Percentiles rank a stretch among this genome's conserved stretches.
Conservation (phyloP, 257 asterid species). For the Ligustrum vulgare region DNA sequence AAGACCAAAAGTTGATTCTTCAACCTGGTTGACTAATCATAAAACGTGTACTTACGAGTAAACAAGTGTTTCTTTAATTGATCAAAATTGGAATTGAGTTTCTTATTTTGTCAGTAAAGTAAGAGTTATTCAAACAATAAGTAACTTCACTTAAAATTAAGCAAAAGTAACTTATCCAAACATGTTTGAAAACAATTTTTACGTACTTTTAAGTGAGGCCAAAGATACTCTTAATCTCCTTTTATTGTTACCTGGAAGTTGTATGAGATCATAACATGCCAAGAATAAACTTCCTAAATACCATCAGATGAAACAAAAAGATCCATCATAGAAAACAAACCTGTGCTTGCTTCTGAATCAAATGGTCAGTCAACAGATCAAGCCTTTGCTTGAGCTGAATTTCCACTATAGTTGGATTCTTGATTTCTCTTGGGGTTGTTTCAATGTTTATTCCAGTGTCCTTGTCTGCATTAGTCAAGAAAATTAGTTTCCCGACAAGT, state of each 20-base stretch:
- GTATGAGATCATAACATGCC: background rate
- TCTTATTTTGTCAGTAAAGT: background rate
- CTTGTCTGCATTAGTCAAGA: constrained; percentile 51
- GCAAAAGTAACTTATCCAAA: background rate
- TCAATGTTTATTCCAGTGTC: constrained; percentile 71
- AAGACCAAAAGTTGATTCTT: constrained; percentile 11
- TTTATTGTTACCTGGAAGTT: constrained; percentile 1
- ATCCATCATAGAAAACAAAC: constrained; percentile 37
- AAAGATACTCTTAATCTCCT: constrained; percentile 10
- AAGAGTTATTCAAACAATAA: background rate
- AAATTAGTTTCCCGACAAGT: constrained; percentile 9
- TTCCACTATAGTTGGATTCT: constrained; percentile 79
- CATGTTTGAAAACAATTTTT: background rate
- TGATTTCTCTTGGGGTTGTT: constrained; percentile 58
- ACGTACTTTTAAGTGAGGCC: background rate
- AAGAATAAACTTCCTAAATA: background rate
- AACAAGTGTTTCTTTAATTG: background rate
- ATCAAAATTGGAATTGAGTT: background rate
- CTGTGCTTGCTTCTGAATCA: constrained; percentile 97
- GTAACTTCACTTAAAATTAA: background rate
- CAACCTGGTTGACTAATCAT: background rate
- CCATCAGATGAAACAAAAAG: constrained; percentile 3
- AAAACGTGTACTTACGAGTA: background rate
- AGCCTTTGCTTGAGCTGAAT: constrained; percentile 93
- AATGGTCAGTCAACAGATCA: constrained; percentile 80